Conservation (phyloP, 1,284 basidiomycete genomes). For the Moniliella sp. region DNA sequence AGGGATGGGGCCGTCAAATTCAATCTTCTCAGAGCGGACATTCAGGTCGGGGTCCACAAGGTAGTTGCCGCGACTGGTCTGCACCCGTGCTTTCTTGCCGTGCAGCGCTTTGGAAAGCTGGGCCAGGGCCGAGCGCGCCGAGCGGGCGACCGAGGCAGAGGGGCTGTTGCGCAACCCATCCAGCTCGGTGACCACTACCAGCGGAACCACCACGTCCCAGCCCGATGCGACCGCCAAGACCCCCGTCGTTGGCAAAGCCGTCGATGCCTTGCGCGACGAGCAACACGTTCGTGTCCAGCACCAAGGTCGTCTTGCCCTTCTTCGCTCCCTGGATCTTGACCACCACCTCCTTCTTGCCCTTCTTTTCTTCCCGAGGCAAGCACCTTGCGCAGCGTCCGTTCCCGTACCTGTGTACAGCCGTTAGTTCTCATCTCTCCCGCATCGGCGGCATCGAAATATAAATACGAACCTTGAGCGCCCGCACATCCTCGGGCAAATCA, state of each 20-base stretch:
- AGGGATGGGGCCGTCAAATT: constrained; percentile 38
- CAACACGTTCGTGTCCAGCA: constrained; percentile 80
- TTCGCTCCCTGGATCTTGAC: constrained; percentile 5
- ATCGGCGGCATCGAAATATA: too few relatives aligned
- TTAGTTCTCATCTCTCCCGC: too few relatives aligned
- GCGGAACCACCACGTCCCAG: constrained; percentile 72
- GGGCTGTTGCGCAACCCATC: constrained; percentile 59
- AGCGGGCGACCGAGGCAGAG: constrained; percentile 43
- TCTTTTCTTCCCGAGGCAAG: too few relatives aligned
- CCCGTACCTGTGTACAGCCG: too few relatives aligned
- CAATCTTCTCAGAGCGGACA: constrained; percentile 64
- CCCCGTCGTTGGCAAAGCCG: too few relatives aligned
- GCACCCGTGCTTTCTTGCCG: constrained; percentile 60
- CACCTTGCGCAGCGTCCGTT: constrained; percentile 9
- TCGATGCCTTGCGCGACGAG: too few relatives aligned
- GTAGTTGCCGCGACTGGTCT: constrained; percentile 85
- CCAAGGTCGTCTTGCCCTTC: constrained; percentile 62
- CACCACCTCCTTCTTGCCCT: constrained; percentile 2
- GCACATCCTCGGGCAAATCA: neutral
- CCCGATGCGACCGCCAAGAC: constrained; percentile 8
- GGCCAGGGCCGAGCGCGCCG: constrained; percentile 48
- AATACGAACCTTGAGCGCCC: neutral
- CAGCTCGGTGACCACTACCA: constrained; percentile 66
- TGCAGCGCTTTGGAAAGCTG: constrained; percentile 57
- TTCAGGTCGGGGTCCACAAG: constrained; percentile 57